Evolutionary conservation across 2,329 filamentous ascomycete genomes (phyloP).

Genomic region (Microcyclospora tardicrescens): DNA sequence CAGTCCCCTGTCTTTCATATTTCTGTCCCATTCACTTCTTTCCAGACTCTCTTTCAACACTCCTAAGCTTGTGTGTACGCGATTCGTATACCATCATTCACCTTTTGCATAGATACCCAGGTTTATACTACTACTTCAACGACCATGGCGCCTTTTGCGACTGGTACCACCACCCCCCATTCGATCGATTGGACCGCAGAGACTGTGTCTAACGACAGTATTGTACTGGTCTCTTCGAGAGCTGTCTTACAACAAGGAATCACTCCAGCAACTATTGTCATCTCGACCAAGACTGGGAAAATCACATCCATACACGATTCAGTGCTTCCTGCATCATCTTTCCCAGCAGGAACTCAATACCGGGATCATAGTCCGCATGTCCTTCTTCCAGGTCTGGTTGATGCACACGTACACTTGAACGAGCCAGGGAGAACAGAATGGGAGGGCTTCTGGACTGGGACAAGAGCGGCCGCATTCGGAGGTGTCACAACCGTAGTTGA

Average conservation of each 20-base stretch:
- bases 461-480: slow-evolving; percentile 82
- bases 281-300: slow-evolving; percentile 70
- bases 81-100: too few relatives aligned
- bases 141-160: slow-evolving; percentile 19
- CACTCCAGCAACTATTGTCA: slow-evolving; percentile 68
- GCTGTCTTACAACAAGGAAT: slow-evolving; percentile 66
- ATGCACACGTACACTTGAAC: slow-evolving; percentile 95
- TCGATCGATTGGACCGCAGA: slow-evolving; percentile 2
- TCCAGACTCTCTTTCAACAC: too few relatives aligned
- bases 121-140: too few relatives aligned
- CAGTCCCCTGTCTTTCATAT: too few relatives aligned
- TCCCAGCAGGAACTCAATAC: slow-evolving; percentile 61
- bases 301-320: slow-evolving; percentile 63
- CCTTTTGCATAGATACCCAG: too few relatives aligned
- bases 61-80: too few relatives aligned
- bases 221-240: slow-evolving; percentile 71
- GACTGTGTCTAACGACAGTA: slow-evolving; percentile 31
- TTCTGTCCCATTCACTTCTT: too few relatives aligned
- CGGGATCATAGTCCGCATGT: slow-evolving; percentile 74
- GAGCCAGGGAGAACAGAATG: slow-evolving; percentile 95
- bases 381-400: slow-evolving; percentile 80
- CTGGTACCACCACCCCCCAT: slow-evolving; percentile 16
- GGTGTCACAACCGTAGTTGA: slow-evolving; percentile 95
- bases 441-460: slow-evolving; percentile 96
- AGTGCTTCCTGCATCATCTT: slow-evolving; percentile 61